Conservation (phyloP, 257 asterid genomes). For the Buddleja alternifolia region DNA sequence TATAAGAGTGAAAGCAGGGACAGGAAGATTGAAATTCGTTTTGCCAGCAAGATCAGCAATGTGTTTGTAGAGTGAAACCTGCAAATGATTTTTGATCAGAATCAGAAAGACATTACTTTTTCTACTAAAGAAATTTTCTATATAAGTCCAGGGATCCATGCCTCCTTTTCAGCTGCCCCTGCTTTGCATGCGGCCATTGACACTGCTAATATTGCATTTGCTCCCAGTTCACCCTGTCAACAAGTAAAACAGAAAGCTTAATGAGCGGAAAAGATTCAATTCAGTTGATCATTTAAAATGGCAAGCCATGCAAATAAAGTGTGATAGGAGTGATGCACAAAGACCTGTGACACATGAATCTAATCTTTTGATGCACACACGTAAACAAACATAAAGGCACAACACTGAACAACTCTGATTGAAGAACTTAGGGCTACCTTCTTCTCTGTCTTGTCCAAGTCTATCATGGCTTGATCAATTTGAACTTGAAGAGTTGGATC, state of each 20-base stretch:
- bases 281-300: neutral
- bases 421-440: slow-evolving; percentile 56
- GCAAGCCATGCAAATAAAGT: slow-evolving; percentile 5
- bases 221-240: slow-evolving; percentile 92
- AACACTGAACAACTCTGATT: slow-evolving; percentile 9
- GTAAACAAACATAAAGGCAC: neutral
- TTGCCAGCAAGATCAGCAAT: slow-evolving; percentile 94
- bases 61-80: slow-evolving; percentile 96
- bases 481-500: slow-evolving; percentile 97
- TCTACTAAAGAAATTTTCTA: slow-evolving; percentile 6
- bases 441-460: slow-evolving; percentile 95
- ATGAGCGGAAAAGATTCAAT: slow-evolving; percentile 14
- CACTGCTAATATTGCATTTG: slow-evolving; percentile 94
- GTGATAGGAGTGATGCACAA: neutral
- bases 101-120: slow-evolving; percentile 8
- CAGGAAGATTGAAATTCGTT: slow-evolving; percentile 70
- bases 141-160: slow-evolving; percentile 30
- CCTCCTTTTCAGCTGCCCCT: slow-evolving; percentile 99
- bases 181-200: slow-evolving; percentile 99
- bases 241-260: slow-evolving; percentile 25
- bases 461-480: slow-evolving; percentile 98
- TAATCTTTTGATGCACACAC: slow-evolving; percentile 3
- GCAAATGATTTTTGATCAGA: slow-evolving; percentile 31
- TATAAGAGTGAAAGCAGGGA: slow-evolving; percentile 90
- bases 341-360: neutral